These are phyloP conservation scores for Aspergillus sergii DNA, from an alignment of 2,329 filamentous ascomycete genomes.

Conservation along the genomic window DNA sequence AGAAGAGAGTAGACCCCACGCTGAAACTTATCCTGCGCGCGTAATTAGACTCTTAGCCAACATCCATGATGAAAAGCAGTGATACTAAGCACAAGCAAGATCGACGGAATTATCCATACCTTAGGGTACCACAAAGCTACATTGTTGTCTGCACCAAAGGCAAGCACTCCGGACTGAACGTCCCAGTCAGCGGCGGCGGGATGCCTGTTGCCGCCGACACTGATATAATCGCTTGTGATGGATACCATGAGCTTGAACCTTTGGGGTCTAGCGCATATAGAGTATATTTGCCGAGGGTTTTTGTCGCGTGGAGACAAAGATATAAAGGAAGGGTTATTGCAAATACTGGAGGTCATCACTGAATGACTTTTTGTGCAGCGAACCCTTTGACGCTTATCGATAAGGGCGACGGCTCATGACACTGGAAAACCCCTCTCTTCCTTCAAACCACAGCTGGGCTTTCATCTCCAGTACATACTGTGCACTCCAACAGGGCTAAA, in stretches of 20 bases:
- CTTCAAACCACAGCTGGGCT: background rate
- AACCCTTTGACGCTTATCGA: conserved; percentile 38
- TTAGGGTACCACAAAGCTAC: conserved; percentile 84
- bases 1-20: conserved; percentile 69
- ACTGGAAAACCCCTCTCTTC: conserved; percentile 19
- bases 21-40: conserved; percentile 43
- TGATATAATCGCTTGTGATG: conserved; percentile 58
- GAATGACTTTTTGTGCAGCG: conserved; percentile 27
- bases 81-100: background rate
- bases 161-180: conserved; percentile 67
- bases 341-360: conserved; percentile 3
- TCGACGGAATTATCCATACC: conserved; percentile 52
- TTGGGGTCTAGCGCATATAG: background rate
- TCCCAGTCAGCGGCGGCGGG: conserved; percentile 91
- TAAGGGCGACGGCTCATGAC: conserved; percentile 30
- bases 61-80: background rate
- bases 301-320: background rate
- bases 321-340: conserved; percentile 1
- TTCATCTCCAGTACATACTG: background rate
- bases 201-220: conserved; percentile 86
- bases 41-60: conserved; percentile 12
- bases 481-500: background rate
- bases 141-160: conserved; percentile 86
- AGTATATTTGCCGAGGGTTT: background rate
- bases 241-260: conserved; percentile 36